Base-by-base conservation (phyloP, 164 flowering plant species). In the Annona cherimola region DNA sequence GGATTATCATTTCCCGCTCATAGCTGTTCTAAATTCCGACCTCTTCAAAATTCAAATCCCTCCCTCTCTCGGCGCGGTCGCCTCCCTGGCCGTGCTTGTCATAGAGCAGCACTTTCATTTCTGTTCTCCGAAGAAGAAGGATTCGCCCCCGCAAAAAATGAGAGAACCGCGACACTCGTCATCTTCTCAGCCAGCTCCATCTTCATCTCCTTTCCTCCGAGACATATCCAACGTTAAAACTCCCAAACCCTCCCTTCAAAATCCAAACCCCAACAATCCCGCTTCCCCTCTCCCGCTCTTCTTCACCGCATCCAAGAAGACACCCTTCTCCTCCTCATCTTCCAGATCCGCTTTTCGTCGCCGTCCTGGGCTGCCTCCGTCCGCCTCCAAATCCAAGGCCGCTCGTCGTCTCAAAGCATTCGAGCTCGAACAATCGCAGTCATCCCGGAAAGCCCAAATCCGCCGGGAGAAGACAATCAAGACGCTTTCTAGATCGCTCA, bases 181-280 rank as follows among this genome's bases (percentile, higher is more conserved):
- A 9, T 43, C 68, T 4, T 50, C 69, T 40, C 66, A 79, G 40
- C 70, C 79, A 55, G 81, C 83, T 41, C 77, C 85, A 0, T 82
- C 90, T 9, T 76, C 84, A 9, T 70, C 78, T 16, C 66, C 85
- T n/a, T 63, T 88, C 61, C 80, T 92, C 75, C 79, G 71, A 72
- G 97, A 92, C 80, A 78, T 94, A 43, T 88, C 98, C 3, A 91
- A 94, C 73, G 87, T 86, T 91, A 89, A 84, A 81, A 94, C 98
- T 79, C 98, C 98, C 4, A 86, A 85, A 65, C 71, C 76, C 11
- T 70, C 79, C 67, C 69, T 67, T n/a, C 74, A 46, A 61, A 69
- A 69, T 45, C 75, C 79, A 4, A 71, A 50, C 54, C 18, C 72
- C 14, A 4, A 19, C 65, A 16, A 39, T 41, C 69, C 71, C 73